A percentile compares a stretch with the other conserved stretches of the same genome.
phyloP scores from a whole-genome alignment of 352 stramenopile genomes.

The Globisporangium parvum region DNA sequence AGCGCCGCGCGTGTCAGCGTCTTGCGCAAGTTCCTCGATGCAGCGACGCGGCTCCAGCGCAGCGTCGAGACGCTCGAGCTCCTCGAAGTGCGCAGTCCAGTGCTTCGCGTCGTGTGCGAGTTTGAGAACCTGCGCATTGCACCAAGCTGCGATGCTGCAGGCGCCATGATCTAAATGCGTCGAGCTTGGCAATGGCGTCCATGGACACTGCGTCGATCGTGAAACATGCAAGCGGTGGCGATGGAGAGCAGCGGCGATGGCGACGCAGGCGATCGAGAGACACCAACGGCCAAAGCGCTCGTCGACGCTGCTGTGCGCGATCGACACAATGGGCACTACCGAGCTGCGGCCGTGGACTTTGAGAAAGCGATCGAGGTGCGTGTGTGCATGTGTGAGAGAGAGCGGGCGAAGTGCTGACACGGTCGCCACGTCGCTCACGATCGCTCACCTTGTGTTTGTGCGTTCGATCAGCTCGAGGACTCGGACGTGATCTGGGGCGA shows the following conservation, averaged over 20 bases:
- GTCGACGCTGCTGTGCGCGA: conserved; percentile 28
- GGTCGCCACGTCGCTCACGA: background rate
- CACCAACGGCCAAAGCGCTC: conserved; percentile 17
- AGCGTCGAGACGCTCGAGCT: conserved; percentile 32
- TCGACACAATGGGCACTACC: conserved; percentile 31
- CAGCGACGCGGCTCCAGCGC: conserved; percentile 19
- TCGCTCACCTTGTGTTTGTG: background rate
- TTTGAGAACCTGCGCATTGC: conserved; percentile 41
- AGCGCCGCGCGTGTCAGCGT: conserved; percentile 20
- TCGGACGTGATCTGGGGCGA: conserved; percentile 52
- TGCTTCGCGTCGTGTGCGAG: conserved; percentile 33
- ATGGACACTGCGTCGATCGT: too few species aligned
- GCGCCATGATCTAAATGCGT: too few species aligned
- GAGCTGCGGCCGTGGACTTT: conserved; percentile 27
- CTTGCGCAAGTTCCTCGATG: conserved; percentile 18
- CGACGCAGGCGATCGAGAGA: conserved; percentile 12
- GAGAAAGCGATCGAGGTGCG: conserved; percentile 45
- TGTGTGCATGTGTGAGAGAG: background rate
- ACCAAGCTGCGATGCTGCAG: background rate
- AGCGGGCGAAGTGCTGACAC: background rate
- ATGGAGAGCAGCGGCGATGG: background rate
- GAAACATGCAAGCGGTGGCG: too few species aligned
- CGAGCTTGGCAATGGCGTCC: background rate
- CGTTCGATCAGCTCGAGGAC: conserved; percentile 36
- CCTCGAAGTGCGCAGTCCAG: conserved; percentile 32